Percentiles rank a stretch among this genome's conserved stretches.
These are phyloP conservation scores for Rhodotorula sp. DNA, from an alignment of 1,284 basidiomycete species.

Conservation along the genomic window DNA sequence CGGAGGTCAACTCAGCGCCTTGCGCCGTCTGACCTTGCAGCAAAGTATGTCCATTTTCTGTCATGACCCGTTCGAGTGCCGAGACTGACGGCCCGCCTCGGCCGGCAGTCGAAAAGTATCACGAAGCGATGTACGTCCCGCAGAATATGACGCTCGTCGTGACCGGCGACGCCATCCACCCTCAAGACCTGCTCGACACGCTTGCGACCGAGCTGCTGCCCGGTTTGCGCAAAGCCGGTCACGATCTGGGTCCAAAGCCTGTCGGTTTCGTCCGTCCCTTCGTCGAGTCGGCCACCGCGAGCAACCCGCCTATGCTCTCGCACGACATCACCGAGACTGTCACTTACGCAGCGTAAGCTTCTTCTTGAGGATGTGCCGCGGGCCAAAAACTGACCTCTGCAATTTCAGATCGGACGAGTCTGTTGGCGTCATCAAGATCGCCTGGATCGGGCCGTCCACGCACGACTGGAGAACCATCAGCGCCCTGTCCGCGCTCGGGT, in stretches of 20 bases:
- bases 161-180: conserved; percentile 52
- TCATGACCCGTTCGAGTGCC: too few species aligned
- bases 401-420: conserved; percentile 83
- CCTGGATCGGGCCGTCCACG: conserved; percentile 67
- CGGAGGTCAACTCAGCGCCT: conserved; percentile 87
- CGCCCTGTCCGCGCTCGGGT: conserved; percentile 84
- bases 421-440: conserved; percentile 75
- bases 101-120: conserved; percentile 75
- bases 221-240: conserved; percentile 66
- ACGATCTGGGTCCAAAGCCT: conserved; percentile 63
- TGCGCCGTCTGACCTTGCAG: conserved; percentile 80
- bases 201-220: conserved; percentile 79
- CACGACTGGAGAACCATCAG: conserved; percentile 73
- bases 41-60: conserved; percentile 63
- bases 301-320: conserved; percentile 21
- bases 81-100: too few species aligned
- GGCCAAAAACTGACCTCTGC: conserved; percentile 49
- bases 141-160: conserved; percentile 83
- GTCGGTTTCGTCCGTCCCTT: conserved; percentile 90
- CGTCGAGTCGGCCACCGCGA: conserved; percentile 64
- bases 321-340: conserved; percentile 59
- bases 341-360: conserved; percentile 75
- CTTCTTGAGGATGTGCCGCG: not conserved
- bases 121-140: conserved; percentile 85
- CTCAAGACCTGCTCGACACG: conserved; percentile 60